These are phyloP conservation scores for Vanilla planifolia DNA, from an alignment of 106 monocot species.

Conservation along the genomic window DNA sequence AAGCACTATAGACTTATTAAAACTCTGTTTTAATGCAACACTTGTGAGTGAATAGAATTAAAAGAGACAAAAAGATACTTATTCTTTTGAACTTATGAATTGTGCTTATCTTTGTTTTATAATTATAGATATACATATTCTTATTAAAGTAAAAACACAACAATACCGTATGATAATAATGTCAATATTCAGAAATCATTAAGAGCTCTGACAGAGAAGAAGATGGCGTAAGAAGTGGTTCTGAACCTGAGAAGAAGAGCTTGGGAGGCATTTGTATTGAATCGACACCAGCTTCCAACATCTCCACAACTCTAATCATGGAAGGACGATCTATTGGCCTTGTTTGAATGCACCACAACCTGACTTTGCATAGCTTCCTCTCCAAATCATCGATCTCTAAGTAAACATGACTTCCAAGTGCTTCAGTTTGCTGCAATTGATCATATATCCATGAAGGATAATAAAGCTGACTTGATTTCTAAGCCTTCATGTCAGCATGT, in stretches of 20 bases:
- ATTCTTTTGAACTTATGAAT: no score
- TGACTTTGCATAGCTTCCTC: background rate
- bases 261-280: background rate
- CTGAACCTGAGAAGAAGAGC: background rate
- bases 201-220: no score
- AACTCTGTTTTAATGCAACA: no score
- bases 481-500: background rate
- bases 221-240: no score
- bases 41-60: no score
- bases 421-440: background rate
- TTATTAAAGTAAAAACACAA: no score
- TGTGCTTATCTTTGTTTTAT: no score
- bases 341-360: constrained; percentile 3
- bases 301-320: constrained; percentile 1
- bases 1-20: no score
- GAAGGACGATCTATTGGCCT: background rate
- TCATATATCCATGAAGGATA: constrained; percentile 7
- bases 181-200: no score
- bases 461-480: constrained; percentile 1
- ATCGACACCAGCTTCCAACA: background rate
- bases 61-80: no score
- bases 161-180: no score
- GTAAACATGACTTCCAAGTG: background rate
- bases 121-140: no score
- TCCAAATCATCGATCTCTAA: background rate